phyloP scores from a whole-genome alignment of 2,329 filamentous ascomycete genomes.

The Fusarium ramigenum region DNA sequence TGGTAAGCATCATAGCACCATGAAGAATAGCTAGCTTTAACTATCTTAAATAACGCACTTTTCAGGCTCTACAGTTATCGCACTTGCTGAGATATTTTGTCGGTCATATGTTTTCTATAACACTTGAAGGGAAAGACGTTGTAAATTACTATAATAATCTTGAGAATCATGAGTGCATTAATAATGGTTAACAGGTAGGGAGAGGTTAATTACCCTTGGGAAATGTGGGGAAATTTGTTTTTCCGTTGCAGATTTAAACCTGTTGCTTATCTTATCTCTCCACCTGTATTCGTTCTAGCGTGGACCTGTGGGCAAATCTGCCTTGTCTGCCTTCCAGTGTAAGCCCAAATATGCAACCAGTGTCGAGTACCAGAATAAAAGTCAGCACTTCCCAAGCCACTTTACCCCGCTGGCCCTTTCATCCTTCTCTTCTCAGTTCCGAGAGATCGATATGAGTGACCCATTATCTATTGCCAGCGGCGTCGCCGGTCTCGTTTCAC shows the following conservation, averaged over 20 bases:
- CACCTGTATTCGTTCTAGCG: not conserved
- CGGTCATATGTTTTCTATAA: not conserved
- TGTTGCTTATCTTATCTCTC: not conserved
- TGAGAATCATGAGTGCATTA: not conserved
- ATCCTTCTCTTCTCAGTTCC: accelerated
- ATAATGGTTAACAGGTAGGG: not conserved
- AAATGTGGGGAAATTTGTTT: not conserved
- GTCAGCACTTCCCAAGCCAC: accelerated
- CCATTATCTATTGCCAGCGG: not conserved
- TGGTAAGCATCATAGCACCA: not conserved
- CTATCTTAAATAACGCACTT: not conserved
- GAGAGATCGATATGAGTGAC: not conserved
- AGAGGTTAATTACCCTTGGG: accelerated
- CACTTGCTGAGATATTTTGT: not conserved
- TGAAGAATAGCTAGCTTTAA: not conserved
- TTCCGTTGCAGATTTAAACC: accelerated
- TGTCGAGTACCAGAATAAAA: not conserved
- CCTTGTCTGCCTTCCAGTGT: not conserved
- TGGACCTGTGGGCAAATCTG: not conserved
- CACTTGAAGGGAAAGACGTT: not conserved
- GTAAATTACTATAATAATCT: not conserved
- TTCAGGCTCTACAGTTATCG: not conserved
- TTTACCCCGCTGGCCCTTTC: accelerated
- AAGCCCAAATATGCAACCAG: not conserved
- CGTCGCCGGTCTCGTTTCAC: conserved; percentile 7